Evolutionary conservation across 2,329 filamentous ascomycete species (phyloP), one percentile per base, ranked within the genome.

Genomic region (Aspergillus novofumigatus): DNA sequence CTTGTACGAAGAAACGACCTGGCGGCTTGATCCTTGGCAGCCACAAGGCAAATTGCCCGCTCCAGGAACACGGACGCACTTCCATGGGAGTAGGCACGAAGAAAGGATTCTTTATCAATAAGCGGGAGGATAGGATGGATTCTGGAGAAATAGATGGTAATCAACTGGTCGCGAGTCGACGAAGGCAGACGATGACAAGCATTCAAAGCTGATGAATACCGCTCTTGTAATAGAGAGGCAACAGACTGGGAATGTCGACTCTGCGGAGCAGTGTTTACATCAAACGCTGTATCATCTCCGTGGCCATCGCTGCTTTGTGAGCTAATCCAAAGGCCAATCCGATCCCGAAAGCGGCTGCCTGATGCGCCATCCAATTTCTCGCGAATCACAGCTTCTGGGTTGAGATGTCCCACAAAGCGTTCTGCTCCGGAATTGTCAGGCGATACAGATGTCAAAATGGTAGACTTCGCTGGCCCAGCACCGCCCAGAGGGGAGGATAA

Each of bases 341-440:
- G 68, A 59, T 69, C 66, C 20, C 69, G 63, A 50, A 68, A 59
- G 48, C 66, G 65, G 49, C 53, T 68, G 8, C 61, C 62, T 23
- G 55, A 56, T 7, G 65, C 47, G 23, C 62, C 67, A 48, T 69
- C 59, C 11, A 73, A 49, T 49, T 62, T 65, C 52, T 74, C 72
- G 20, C 69, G 65, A 54, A 77, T 72, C 6, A 74, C 64, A 32
- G 74, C 71, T 63, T 77, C 74, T 6, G 74, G 74, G 53, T 76
- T 76, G 2, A 75, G 64, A 53, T 77, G 72, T 29, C 74, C 73
- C 23, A 77, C 73, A 51, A 76, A 76, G 20, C 72, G 69, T 52
- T 70, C 69, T 38, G 65, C 63, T 26, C 48, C 57, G 7, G 61
- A 56, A 28, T 53, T 55, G 3, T 61, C 54, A 10, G 55, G 52